Percentiles rank a stretch among this genome's conserved stretches.
These are phyloP conservation scores for Trametes cinnabarina DNA, from an alignment of 768 basidiomycete genomes.

Conservation along the genomic window DNA sequence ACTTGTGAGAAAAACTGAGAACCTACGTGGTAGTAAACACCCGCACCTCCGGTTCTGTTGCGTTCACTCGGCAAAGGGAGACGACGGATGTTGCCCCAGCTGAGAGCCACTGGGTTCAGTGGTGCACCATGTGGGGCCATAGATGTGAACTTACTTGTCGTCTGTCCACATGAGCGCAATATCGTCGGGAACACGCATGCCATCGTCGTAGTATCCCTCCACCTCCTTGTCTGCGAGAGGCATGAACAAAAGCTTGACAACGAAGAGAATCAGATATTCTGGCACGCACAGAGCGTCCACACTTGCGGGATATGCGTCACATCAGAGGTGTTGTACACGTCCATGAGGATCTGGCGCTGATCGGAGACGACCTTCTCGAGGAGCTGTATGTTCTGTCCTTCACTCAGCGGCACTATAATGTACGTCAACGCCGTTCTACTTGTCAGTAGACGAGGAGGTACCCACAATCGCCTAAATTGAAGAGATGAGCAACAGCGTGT, in stretches of 20 bases:
- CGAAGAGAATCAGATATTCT: too few species aligned
- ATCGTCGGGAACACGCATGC: slow-evolving; percentile 61
- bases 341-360: slow-evolving; percentile 58
- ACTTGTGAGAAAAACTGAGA: neutral
- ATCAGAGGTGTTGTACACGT: slow-evolving; percentile 48
- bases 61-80: slow-evolving; percentile 52
- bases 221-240: slow-evolving; percentile 50
- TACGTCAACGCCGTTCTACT: neutral
- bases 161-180: slow-evolving; percentile 70
- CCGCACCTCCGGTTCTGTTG: slow-evolving; percentile 64
- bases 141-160: slow-evolving; percentile 50
- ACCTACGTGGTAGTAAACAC: slow-evolving; percentile 51
- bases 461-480: slow-evolving; percentile 41
- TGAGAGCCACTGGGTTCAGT: slow-evolving; percentile 19
- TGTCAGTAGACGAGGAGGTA: neutral
- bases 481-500: neutral
- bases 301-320: slow-evolving; percentile 58
- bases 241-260: neutral
- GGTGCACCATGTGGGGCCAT: neutral
- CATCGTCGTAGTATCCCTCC: slow-evolving; percentile 62
- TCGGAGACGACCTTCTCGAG: slow-evolving; percentile 56
- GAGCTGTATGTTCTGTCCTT: slow-evolving; percentile 47
- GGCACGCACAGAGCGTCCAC: slow-evolving; percentile 54
- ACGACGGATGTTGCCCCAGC: slow-evolving; percentile 70
- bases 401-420: slow-evolving; percentile 48